Evolutionary conservation across 139 green algal species (phyloP).

Genomic region (Zygnema cylindricum): DNA sequence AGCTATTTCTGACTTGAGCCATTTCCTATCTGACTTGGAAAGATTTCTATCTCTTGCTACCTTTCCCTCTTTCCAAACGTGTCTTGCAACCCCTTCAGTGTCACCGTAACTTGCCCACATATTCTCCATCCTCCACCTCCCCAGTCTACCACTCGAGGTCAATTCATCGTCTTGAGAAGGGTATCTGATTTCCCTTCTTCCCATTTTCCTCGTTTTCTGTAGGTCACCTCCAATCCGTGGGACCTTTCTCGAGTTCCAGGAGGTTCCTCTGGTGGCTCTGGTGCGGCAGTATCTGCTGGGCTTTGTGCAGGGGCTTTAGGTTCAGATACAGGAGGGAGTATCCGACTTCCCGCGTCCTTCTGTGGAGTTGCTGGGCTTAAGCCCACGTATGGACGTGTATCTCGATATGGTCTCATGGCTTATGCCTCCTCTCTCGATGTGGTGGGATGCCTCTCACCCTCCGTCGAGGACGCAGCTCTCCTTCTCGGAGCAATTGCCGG

Average conservation of each 20-base stretch:
- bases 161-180: neutral
- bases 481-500: constrained; percentile 84
- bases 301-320: constrained; percentile 82
- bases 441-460: constrained; percentile 81
- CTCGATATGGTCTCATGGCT: constrained; percentile 86
- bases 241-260: constrained; percentile 80
- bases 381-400: constrained; percentile 93
- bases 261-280: constrained; percentile 92
- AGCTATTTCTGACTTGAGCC: too few relatives aligned
- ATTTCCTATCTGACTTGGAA: too few relatives aligned
- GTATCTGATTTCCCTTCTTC: neutral
- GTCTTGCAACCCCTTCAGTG: too few relatives aligned
- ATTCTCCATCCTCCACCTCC: too few relatives aligned
- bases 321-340: constrained; percentile 92
- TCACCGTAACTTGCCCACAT: too few relatives aligned
- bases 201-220: neutral
- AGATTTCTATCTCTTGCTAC: too few relatives aligned
- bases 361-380: constrained; percentile 95
- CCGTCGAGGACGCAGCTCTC: constrained; percentile 86
- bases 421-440: constrained; percentile 93
- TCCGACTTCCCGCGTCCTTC: constrained; percentile 93
- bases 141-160: neutral
- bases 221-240: constrained; percentile 65
- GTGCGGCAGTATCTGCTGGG: constrained; percentile 85
- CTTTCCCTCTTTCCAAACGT: too few relatives aligned